Conservation (phyloP, 306 rosid genomes). For the Pterocarpus santalinus region DNA sequence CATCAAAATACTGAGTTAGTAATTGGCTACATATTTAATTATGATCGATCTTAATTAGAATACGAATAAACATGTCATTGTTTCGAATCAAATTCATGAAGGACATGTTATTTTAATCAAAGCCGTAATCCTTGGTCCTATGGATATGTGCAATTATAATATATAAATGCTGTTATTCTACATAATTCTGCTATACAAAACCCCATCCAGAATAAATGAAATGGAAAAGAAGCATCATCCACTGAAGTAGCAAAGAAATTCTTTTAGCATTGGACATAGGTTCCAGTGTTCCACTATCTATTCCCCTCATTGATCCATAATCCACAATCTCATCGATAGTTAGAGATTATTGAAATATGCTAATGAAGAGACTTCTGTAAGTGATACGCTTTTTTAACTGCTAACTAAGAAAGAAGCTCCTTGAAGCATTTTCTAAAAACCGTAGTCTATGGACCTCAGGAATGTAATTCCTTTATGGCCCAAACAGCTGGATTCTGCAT, state of each 20-base stretch:
- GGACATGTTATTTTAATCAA: background rate
- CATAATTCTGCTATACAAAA: background rate
- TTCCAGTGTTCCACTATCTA: background rate
- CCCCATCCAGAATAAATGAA: background rate
- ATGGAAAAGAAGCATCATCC: background rate
- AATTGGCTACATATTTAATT: too few relatives aligned
- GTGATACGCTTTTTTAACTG: too few relatives aligned
- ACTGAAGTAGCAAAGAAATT: background rate
- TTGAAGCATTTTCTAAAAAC: background rate
- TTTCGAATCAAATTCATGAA: background rate
- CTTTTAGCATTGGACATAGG: too few relatives aligned
- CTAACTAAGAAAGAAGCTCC: background rate
- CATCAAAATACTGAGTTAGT: background rate
- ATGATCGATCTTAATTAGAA: too few relatives aligned
- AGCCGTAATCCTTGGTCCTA: background rate
- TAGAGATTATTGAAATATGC: background rate
- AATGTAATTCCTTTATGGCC: slow-evolving; percentile 32
- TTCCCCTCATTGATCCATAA: background rate
- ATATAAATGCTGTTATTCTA: background rate
- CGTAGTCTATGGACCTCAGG: slow-evolving; percentile 6
- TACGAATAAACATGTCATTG: background rate
- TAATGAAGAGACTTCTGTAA: background rate
- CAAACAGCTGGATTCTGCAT: slow-evolving; percentile 14
- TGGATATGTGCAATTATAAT: background rate
- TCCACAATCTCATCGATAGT: background rate